Evolutionary conservation across 129 eudicot genomes (phyloP).

Genomic region (Rutidosis leptorrhynchoides): DNA sequence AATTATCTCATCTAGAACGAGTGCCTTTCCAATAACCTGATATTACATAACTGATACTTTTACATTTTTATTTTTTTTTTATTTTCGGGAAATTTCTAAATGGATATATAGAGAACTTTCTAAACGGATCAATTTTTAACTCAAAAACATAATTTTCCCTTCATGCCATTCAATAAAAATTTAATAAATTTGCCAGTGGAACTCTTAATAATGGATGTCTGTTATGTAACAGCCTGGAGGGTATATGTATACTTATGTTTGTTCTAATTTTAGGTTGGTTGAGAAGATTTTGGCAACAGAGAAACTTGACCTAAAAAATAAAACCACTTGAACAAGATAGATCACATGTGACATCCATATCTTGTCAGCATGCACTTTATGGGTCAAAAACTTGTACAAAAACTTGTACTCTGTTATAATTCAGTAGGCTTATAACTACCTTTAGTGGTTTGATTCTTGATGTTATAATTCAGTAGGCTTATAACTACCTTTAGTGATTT

Average conservation of each 20-base stretch:
- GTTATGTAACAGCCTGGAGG: conserved; percentile 6
- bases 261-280: conserved; percentile 4
- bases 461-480: too few species aligned
- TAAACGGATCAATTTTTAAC: background rate
- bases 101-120: background rate
- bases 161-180: background rate
- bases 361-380: background rate
- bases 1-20: conserved; percentile 96
- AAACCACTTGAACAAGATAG: conserved; percentile 4
- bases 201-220: conserved; percentile 3
- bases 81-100: background rate
- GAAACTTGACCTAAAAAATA: conserved; percentile 2
- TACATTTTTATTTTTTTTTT: background rate
- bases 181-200: background rate
- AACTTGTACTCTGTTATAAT: too few species aligned
- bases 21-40: conserved; percentile 94
- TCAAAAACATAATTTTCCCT: background rate
- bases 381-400: background rate
- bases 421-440: too few species aligned
- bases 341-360: conserved; percentile 28
- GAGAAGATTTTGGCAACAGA: conserved; percentile 4
- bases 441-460: too few species aligned
- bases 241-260: background rate
- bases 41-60: conserved; percentile 11
- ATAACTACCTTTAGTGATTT: too few species aligned